Evolutionary conservation across 1,284 basidiomycete species (phyloP), one percentile per base, ranked within the genome.

Genomic region (Vanrija humicola): DNA sequence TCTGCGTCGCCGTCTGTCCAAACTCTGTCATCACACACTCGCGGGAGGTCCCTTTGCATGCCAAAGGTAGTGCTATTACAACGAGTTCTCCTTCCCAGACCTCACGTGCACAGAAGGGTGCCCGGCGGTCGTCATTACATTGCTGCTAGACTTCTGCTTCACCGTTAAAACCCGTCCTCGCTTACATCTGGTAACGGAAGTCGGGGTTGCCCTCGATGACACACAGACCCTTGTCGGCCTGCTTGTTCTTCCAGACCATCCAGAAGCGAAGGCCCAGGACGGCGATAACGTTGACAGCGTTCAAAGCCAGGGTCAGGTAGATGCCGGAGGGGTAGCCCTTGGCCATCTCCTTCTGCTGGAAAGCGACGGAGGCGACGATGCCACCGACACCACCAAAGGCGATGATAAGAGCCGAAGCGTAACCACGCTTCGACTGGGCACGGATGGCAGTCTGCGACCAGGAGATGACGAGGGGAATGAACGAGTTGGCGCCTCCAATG

Each of bases 311-410:
- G 28, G 67, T 65, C 10, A 58, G 51, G 50, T 47, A 64, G 38
- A 63, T 54, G 6, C 62, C 64, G 21, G 62, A 71, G 26, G 57
- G 53, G 53, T 55, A 59, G 34, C 46, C 46, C 65, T 15, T 40
- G 52, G 51, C 65, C 58, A 46, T 71, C 69, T 69, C 57, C 46
- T 51, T 66, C 76, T 59, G 46, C 46, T 52, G 52, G 50, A 55
- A 59, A 19, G 64, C 65, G 38, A 68, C 60, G n/a, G 69, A 70
- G 16, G 76, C 74, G 53, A 78, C 62, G 64, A 79, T 78, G 54
- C 78, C 79, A 25, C 79, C 79, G 38, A 79, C 61, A 58, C 77
- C 77, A 39, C 76, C 77, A 46, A 75, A 72, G 38, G 68, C 72
- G 56, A 78, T 70, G 47, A 75, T 69, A 38, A 78, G 56, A 25